Evolutionary conservation across 805 yeast species (phyloP).

Genomic region (Yarrowia alimentaria): DNA sequence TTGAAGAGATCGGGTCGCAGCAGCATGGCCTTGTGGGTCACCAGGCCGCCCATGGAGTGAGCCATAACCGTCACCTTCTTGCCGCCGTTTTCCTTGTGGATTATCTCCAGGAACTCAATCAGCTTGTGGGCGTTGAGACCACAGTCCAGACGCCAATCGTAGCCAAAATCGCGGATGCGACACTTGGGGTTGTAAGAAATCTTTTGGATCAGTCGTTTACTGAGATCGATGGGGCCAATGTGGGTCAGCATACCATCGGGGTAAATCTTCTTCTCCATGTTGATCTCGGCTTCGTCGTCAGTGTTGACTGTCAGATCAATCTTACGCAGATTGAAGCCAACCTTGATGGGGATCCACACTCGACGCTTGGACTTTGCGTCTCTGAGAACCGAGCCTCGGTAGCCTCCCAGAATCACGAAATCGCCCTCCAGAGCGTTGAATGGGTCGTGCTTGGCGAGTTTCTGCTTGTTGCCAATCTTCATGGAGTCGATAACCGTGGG

Average conservation of each 20-base stretch:
- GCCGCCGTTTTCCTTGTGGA: slow-evolving; percentile 40
- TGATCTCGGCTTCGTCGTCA: slow-evolving; percentile 61
- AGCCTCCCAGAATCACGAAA: slow-evolving; percentile 80
- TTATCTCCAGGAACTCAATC: slow-evolving; percentile 46
- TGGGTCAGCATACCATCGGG: slow-evolving; percentile 79
- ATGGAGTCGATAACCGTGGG: slow-evolving; percentile 56
- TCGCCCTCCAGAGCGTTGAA: slow-evolving; percentile 65
- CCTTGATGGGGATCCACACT: slow-evolving; percentile 83
- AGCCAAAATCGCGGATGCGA: slow-evolving; percentile 73
- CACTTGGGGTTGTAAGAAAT: slow-evolving; percentile 52
- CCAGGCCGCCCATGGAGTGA: slow-evolving; percentile 92
- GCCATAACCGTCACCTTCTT: slow-evolving; percentile 72
- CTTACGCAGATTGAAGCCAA: slow-evolving; percentile 72
- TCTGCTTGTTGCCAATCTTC: slow-evolving; percentile 40
- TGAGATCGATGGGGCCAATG: slow-evolving; percentile 83
- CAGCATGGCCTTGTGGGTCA: slow-evolving; percentile 77
- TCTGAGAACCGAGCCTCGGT: slow-evolving; percentile 75
- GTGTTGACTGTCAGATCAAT: slow-evolving; percentile 75
- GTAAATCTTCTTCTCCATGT: slow-evolving; percentile 51
- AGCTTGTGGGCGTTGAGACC: slow-evolving; percentile 55
- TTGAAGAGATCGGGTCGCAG: slow-evolving; percentile 64
- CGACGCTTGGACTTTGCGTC: slow-evolving; percentile 62
- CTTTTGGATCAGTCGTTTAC: slow-evolving; percentile 57
- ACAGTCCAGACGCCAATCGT: slow-evolving; percentile 85
- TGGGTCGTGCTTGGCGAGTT: slow-evolving; percentile 31